Conservation (phyloP, 2,329 filamentous ascomycete genomes). For the Tolypocladium ophioglossoides region DNA sequence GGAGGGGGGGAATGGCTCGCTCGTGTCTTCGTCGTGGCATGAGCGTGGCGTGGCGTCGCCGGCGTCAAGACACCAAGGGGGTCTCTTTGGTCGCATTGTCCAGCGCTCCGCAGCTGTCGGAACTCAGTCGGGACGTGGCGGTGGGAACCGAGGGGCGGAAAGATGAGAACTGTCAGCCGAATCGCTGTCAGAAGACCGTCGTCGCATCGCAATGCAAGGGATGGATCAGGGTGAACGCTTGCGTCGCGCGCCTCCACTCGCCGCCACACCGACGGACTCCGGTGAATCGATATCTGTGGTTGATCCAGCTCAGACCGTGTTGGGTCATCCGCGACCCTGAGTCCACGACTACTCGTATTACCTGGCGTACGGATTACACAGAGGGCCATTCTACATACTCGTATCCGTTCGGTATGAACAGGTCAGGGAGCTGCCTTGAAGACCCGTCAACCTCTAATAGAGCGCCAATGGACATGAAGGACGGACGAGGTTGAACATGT, state of each 20-base stretch:
- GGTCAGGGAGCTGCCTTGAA: neutral
- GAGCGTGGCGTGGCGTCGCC: slow-evolving; percentile 3
- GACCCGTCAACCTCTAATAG: neutral
- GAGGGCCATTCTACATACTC: neutral
- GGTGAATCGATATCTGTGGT: slow-evolving; percentile 1
- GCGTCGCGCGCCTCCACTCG: neutral
- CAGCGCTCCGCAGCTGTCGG: neutral
- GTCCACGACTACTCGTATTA: neutral
- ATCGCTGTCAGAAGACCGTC: neutral
- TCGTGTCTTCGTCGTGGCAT: neutral
- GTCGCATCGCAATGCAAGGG: neutral
- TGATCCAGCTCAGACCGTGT: no score
- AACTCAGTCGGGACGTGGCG: neutral
- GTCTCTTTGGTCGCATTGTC: neutral
- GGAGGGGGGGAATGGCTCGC: neutral
- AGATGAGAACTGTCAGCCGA: neutral
- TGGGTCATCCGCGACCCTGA: neutral
- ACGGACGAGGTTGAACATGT: neutral
- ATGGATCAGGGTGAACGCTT: neutral
- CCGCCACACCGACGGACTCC: neutral
- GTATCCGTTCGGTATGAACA: neutral
- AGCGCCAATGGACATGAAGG: neutral
- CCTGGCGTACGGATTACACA: neutral
- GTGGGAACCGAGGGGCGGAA: neutral
- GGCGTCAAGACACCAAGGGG: neutral